Base-by-base conservation (phyloP, 1,284 basidiomycete species). In the Ustilago tritici region DNA sequence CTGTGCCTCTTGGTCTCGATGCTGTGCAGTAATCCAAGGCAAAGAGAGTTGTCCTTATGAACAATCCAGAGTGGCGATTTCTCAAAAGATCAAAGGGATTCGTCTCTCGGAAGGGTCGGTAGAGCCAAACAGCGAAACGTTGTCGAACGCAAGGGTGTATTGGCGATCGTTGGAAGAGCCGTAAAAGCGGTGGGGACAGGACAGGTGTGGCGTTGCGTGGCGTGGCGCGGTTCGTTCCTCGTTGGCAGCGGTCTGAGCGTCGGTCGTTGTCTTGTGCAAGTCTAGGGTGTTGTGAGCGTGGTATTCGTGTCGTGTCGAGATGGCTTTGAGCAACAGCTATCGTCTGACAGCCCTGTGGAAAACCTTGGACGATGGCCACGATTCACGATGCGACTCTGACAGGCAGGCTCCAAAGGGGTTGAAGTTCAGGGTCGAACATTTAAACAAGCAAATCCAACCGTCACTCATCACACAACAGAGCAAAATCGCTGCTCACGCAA, bases 241-340 rank as follows among this genome's bases (percentile, higher is more conserved):
- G 43, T 28, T n/a, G 31, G 46, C 56, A 14, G 28, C 49, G 49
- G 31, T 50, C 43, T 43, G 23, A 50, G 56, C 56, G 56, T 58
- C 32, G 31, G 41, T 35, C 11, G 12, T n/a, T 49, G 46, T 49
- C 15, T 41, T 17, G 8, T 34, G 32, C 10, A 36, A 49, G n/a
- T 58, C 15, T 47, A 47, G 19, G 46, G 23, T 49, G 46, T 49
- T 19, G 11, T 19, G 23, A 31, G n/a, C 14, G 46, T 28, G 9
- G 28, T 49, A 31, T 28, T 28, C 23, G 23, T 11, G 23, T 49
- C 8, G 46, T 23, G 23, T 19, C 46, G 46, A 49, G n/a, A 49
- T 49, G 19, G 23, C 5, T 32, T 10, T 32, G 28, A 12, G 38
- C 38, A 11, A 28, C 23, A 46, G 23, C 49, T 32, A 32, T 32